Conservation (phyloP, 164 flowering plant genomes). For the Aristolochia fimbriata region DNA sequence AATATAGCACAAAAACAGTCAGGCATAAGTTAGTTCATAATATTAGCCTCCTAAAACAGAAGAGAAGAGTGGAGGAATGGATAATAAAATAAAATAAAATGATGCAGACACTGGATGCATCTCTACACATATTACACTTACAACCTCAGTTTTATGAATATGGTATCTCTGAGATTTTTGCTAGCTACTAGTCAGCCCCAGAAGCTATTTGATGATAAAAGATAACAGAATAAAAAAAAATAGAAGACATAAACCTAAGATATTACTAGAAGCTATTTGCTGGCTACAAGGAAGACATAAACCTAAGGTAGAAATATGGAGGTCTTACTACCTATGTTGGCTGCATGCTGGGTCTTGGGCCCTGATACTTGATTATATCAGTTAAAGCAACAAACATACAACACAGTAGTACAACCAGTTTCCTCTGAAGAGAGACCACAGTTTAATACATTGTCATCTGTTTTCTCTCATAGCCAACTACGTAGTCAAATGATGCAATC, state of each 20-base stretch:
- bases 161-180: no score
- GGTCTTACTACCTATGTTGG: conserved; percentile 61
- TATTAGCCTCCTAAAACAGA: neutral
- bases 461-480: neutral
- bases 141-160: no score
- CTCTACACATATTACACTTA: no score
- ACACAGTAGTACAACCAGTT: conserved; percentile 85
- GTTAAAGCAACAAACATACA: conserved; percentile 98
- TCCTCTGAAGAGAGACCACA: conserved; percentile 42
- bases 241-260: neutral
- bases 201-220: no score
- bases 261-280: no score
- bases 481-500: no score
- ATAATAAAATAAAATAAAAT: neutral
- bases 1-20: no score
- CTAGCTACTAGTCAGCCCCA: no score
- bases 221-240: neutral
- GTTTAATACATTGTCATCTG: neutral
- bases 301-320: neutral
- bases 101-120: neutral
- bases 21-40: neutral
- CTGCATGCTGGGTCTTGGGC: conserved; percentile 89
- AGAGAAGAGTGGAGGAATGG: no score
- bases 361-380: conserved; percentile 95
- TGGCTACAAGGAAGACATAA: neutral